A percentile compares a stretch with the other conserved stretches of the same genome.
Evolutionary conservation across 192 early-diverging fungal genomes (phyloP).

Genomic region (Backusella liffmaniae): DNA sequence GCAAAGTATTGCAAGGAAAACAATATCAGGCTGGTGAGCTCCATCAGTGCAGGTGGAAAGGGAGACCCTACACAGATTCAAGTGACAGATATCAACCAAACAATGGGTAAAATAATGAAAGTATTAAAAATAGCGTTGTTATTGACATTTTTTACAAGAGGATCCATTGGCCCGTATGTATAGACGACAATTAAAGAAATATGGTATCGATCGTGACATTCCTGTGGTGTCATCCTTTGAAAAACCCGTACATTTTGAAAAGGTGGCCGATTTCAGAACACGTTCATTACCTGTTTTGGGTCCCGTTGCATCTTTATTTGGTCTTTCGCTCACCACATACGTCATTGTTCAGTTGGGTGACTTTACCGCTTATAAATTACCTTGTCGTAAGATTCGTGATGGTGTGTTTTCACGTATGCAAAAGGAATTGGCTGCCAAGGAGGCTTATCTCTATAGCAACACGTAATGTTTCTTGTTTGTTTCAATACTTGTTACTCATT

Average conservation of each 20-base stretch:
- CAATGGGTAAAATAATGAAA: constrained; percentile 54
- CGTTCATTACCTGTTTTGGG: constrained; percentile 69
- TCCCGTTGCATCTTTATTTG: constrained; percentile 90
- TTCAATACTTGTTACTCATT: not conserved
- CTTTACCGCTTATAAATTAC: constrained; percentile 53
- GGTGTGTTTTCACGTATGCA: constrained; percentile 70
- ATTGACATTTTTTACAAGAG: constrained; percentile 48
- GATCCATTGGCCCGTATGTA: constrained; percentile 87
- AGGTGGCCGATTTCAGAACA: constrained; percentile 74
- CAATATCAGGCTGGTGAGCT: constrained; percentile 73
- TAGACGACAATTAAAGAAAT: constrained; percentile 65
- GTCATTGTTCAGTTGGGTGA: constrained; percentile 64
- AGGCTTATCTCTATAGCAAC: constrained; percentile 24
- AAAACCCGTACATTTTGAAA: constrained; percentile 74
- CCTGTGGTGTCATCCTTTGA: constrained; percentile 92
- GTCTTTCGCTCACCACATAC: constrained; percentile 86
- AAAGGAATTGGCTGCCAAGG: constrained; percentile 64
- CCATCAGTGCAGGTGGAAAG: constrained; percentile 95
- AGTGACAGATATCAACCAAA: constrained; percentile 90
- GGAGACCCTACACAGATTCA: constrained; percentile 91
- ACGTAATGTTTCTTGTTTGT: constrained; percentile 16
- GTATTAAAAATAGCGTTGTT: not conserved
- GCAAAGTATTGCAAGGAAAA: constrained; percentile 78
- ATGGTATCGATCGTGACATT: constrained; percentile 72
- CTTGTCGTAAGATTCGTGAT: constrained; percentile 67